These are phyloP conservation scores for Jamesozyma rosinii DNA, from an alignment of 805 yeast species.

Conservation along the genomic window DNA sequence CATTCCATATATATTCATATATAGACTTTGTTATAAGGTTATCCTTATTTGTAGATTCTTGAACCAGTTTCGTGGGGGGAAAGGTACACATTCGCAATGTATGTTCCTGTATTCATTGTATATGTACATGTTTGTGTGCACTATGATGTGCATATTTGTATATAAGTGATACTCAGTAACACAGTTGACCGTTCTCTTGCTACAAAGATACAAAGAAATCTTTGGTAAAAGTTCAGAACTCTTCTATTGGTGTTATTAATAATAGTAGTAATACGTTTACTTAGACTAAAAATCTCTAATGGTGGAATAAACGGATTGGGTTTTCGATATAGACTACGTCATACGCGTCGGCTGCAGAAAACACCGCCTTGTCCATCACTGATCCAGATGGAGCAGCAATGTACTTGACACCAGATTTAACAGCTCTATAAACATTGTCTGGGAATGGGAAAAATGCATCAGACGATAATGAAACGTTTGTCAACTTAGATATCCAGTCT, in stretches of 20 bases:
- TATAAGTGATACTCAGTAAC: background rate
- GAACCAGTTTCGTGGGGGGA: no score
- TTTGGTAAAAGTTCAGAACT: background rate
- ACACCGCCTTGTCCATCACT: constrained; percentile 93
- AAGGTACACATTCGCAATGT: no score
- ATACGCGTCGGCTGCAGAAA: constrained; percentile 88
- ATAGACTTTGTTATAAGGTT: background rate
- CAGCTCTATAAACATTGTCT: constrained; percentile 97
- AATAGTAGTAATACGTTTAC: background rate
- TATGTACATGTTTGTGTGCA: no score
- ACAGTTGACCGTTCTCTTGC: background rate
- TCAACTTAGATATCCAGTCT: constrained; percentile 76
- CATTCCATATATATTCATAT: constrained; percentile 35
- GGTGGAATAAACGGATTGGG: constrained; percentile 97
- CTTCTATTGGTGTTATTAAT: background rate
- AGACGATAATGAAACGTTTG: constrained; percentile 82
- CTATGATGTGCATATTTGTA: no score
- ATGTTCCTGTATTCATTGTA: background rate
- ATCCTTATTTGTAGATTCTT: background rate
- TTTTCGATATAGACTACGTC: constrained; percentile 90
- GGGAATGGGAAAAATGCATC: constrained; percentile 99
- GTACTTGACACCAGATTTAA: constrained; percentile 88
- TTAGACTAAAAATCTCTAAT: constrained; percentile 37
- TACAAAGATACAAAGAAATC: no score
- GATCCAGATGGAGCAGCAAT: constrained; percentile 97